Conservation (phyloP, 768 basidiomycete genomes). For the Sarcomyxa edulis region DNA sequence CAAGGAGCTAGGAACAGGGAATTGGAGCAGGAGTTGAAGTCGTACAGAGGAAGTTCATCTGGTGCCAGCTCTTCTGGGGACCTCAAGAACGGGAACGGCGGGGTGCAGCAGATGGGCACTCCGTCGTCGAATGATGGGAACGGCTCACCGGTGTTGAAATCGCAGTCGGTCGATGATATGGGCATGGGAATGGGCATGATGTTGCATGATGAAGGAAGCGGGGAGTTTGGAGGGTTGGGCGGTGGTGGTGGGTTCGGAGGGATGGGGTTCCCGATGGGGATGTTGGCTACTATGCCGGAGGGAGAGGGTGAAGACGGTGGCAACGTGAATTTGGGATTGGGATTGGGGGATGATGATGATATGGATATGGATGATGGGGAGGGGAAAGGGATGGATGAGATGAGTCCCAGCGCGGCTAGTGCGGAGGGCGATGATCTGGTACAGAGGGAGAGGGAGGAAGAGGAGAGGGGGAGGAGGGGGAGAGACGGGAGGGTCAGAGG, state of each 20-base stretch:
- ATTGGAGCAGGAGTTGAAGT: constrained; percentile 65
- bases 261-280: constrained; percentile 7
- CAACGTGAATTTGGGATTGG: neutral
- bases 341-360: constrained; percentile 13
- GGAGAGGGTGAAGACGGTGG: neutral
- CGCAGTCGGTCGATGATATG: constrained; percentile 4
- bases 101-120: neutral
- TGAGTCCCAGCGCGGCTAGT: constrained; percentile 4
- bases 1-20: constrained; percentile 78
- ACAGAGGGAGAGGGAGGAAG: constrained; percentile 8
- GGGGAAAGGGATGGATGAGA: constrained; percentile 10
- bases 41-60: constrained; percentile 22
- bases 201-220: constrained; percentile 9
- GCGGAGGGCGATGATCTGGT: constrained; percentile 2
- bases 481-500: constrained; percentile 10
- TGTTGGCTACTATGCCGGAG: constrained; percentile 19
- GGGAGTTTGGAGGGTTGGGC: neutral
- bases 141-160: too few relatives aligned
- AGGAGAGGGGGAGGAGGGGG: constrained; percentile 11
- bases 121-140: constrained; percentile 10
- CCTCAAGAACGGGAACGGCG: neutral
- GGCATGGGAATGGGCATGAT: constrained; percentile 9
- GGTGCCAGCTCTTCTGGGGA: neutral
- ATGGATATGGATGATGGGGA: constrained; percentile 19
- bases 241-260: constrained; percentile 5